These are phyloP conservation scores for Aleurites moluccanus DNA, from an alignment of 441 rosid species.

Conservation along the genomic window DNA sequence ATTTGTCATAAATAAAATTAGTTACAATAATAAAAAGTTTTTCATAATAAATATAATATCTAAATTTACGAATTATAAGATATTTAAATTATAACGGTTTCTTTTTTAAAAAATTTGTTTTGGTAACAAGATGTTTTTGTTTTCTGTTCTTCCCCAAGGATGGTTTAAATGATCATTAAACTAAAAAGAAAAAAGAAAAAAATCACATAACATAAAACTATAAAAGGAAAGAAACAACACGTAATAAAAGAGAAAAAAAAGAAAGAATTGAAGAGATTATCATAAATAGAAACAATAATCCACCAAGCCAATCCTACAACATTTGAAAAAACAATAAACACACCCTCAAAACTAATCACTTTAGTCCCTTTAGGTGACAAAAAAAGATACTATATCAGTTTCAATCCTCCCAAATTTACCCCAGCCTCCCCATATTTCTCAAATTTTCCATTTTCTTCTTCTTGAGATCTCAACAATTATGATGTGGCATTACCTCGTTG, in stretches of 20 bases:
- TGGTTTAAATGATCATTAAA: no score
- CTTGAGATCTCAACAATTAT: not conserved
- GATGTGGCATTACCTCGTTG: not conserved
- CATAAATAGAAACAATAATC: not conserved
- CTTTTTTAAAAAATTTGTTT: no score
- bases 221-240: no score
- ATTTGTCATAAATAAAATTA: no score
- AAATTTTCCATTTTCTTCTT: not conserved
- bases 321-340: not conserved
- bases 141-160: no score
- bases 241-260: not conserved
- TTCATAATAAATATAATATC: no score
- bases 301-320: constrained; percentile 9
- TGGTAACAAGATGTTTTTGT: no score
- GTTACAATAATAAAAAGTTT: no score
- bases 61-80: no score
- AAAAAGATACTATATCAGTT: not conserved
- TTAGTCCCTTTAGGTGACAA: not conserved
- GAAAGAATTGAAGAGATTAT: not conserved
- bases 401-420: not conserved
- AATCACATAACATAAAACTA: no score
- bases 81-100: no score
- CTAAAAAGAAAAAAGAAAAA: no score
- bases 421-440: not conserved
- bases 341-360: constrained; percentile 1